These are phyloP conservation scores for Rhodamnia argentea DNA, from an alignment of 345 rosid genomes.

Conservation along the genomic window DNA sequence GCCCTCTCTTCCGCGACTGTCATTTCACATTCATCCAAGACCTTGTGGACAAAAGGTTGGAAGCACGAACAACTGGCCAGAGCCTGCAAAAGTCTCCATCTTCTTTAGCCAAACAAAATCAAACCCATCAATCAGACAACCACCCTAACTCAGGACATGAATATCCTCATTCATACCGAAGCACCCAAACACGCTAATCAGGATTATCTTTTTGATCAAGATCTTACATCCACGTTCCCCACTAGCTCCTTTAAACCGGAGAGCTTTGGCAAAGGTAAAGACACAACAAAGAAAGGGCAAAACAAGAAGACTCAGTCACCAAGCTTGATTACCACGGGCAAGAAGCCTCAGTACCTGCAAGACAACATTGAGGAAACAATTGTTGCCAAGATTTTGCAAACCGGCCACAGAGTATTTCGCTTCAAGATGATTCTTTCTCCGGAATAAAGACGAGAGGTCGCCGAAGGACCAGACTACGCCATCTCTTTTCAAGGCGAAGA, in stretches of 20 bases:
- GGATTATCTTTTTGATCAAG: not conserved
- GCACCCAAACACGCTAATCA: not conserved
- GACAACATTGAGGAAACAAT: constrained; percentile 77
- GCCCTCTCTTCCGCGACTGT: constrained; percentile 14
- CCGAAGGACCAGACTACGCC: constrained; percentile 17
- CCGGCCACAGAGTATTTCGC: constrained; percentile 52
- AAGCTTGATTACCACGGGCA: not conserved
- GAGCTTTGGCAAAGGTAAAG: not conserved
- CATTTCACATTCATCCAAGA: constrained; percentile 35
- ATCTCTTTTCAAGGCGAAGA: constrained; percentile 33
- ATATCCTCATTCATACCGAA: not conserved
- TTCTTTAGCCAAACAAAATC: not conserved
- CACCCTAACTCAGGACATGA: not conserved
- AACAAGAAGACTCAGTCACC: not conserved
- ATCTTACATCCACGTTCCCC: not conserved
- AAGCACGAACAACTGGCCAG: constrained; percentile 68
- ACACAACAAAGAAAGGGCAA: not conserved
- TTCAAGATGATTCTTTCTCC: constrained; percentile 6
- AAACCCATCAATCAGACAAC: not conserved
- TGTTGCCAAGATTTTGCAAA: constrained; percentile 68
- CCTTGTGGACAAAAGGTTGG: constrained; percentile 44
- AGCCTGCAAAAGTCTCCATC: constrained; percentile 36
- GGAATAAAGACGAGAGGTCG: constrained; percentile 13
- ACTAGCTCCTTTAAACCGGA: not conserved
- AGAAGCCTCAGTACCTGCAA: constrained; percentile 48